Evolutionary conservation across 768 basidiomycete species (phyloP), one percentile per base, ranked within the genome.

Genomic region (Gymnopilus junonius): DNA sequence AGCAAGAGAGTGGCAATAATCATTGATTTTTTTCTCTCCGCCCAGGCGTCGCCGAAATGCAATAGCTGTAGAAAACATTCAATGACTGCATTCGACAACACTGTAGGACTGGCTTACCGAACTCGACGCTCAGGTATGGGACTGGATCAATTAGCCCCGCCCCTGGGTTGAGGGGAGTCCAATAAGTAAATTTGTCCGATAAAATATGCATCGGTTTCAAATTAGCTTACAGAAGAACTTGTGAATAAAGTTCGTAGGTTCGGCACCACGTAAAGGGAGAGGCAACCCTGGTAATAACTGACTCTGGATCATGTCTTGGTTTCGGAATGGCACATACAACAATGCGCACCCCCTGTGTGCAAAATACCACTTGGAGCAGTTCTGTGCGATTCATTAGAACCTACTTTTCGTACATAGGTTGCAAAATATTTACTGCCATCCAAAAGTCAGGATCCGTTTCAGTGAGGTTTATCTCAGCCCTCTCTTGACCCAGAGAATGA

Each of bases 301-400:
- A 7, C 15, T 32, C 5, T 27, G n/a, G 14, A 61, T 61, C 27
- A 58, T 57, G 3, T 12, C 48, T 25, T 57, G 56, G 23, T 57
- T 50, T 23, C 55, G 35, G 20, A 73, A 80, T 0, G 92, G 90
- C 5, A 91, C 90, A 70, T 94, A 95, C n/a, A 94, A 76, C 20
- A 90, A 76, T 0, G 90, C 86, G 56, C 82, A 87, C 1, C 84
- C 77, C 12, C 92, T 83, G 71, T 91, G 88, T 7, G 85, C 80
- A 67, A 81, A 87, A 4, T 93, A 75, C 93, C 93, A 95, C 74
- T 94, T 94, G 74, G 93, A 89, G 65, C 88, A 89, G 68, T 93
- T 93, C 85, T 91, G 63, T 21, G 43, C 32, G n/a, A 17, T 46
- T 6, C 46, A 54, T 23, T 2, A 43, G 35, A n/a, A 11, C 21